Conservation (phyloP, 106 monocot genomes). For the Apostasia ramifera region DNA sequence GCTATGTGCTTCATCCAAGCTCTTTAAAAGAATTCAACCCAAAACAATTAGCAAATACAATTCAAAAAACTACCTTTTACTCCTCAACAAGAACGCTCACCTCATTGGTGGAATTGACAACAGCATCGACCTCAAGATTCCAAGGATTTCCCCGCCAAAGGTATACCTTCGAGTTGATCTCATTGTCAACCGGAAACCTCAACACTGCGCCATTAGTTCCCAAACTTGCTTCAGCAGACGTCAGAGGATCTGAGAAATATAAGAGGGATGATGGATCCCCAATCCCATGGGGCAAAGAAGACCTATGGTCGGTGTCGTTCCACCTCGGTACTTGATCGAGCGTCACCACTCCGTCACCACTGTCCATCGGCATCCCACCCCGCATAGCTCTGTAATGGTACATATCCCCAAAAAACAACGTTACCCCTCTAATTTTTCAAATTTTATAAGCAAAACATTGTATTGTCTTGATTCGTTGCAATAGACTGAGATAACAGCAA, state of each 20-base stretch:
- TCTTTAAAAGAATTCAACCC: constrained; percentile 36
- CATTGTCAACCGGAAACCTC: constrained; percentile 86
- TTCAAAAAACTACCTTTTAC: background rate
- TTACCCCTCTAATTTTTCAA: too few relatives aligned
- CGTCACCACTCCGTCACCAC: constrained; percentile 52
- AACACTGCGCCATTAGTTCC: constrained; percentile 35
- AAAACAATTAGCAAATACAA: background rate
- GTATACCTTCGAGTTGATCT: constrained; percentile 85
- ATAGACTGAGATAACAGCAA: too few relatives aligned
- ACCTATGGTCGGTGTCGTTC: constrained; percentile 79
- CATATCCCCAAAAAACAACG: constrained; percentile 35
- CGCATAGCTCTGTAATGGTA: constrained; percentile 36
- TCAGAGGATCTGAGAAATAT: constrained; percentile 77
- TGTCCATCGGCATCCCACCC: constrained; percentile 43
- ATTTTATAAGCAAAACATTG: too few relatives aligned
- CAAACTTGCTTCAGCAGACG: constrained; percentile 14
- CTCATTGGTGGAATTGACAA: constrained; percentile 98
- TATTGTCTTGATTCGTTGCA: too few relatives aligned
- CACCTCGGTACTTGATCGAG: constrained; percentile 95
- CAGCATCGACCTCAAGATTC: constrained; percentile 98
- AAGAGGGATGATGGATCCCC: constrained; percentile 49
- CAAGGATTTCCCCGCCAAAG: constrained; percentile 97
- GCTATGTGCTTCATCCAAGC: constrained; percentile 95
- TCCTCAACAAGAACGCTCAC: constrained; percentile 22
- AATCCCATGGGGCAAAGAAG: constrained; percentile 7